phyloP scores from a whole-genome alignment of 257 asterid species.

The Nicotiana obtusifolia region DNA sequence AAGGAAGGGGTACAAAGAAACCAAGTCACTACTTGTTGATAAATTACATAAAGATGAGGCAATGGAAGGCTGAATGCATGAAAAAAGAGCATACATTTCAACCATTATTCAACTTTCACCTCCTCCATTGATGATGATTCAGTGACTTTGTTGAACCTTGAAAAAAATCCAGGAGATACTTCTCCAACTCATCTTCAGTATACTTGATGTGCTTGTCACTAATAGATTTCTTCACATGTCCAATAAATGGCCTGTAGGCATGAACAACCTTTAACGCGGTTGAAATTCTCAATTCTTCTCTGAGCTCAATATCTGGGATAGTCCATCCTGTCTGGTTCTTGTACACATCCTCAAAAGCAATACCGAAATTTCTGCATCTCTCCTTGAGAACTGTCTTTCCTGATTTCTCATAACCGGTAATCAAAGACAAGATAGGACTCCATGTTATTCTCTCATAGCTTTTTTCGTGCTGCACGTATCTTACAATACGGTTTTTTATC shows the following conservation, averaged over 20 bases:
- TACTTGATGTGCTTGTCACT: constrained; percentile 62
- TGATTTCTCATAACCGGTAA: constrained; percentile 36
- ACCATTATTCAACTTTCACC: constrained; percentile 19
- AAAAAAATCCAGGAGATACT: constrained; percentile 51
- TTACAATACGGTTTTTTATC: constrained; percentile 34
- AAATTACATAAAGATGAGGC: neutral
- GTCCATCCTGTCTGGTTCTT: constrained; percentile 64
- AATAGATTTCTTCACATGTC: constrained; percentile 20
- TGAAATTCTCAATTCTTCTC: constrained; percentile 45
- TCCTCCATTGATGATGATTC: constrained; percentile 31
- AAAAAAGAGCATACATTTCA: neutral
- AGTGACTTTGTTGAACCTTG: constrained; percentile 45
- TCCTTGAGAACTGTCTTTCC: constrained; percentile 54
- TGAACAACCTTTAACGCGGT: constrained; percentile 36
- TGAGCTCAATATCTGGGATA: constrained; percentile 51
- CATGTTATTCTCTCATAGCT: constrained; percentile 49
- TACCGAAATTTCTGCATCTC: constrained; percentile 36
- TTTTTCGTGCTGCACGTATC: constrained; percentile 45
- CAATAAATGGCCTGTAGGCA: constrained; percentile 44
- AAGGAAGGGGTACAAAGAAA: neutral
- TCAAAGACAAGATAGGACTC: constrained; percentile 31
- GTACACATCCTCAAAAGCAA: constrained; percentile 56
- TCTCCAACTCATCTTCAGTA: constrained; percentile 50
- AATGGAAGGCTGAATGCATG: neutral
- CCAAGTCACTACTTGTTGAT: neutral